Base-by-base conservation (phyloP, 805 yeast species). In the Candida odintsovae region DNA sequence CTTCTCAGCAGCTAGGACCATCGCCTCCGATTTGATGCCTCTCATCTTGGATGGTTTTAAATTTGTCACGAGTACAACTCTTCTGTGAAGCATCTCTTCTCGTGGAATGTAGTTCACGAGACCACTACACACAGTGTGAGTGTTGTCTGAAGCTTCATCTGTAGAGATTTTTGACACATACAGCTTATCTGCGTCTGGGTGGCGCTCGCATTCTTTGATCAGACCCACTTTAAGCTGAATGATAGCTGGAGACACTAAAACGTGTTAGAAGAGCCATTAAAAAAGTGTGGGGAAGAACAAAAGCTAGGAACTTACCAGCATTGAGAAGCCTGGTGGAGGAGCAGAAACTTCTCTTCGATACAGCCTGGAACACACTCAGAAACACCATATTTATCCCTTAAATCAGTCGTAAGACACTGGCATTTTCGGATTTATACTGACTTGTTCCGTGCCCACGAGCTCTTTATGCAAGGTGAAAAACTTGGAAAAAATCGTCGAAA, bases 41-140 rank as follows among this genome's bases (percentile, higher is more conserved):
- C 87, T 65, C 76, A 83, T 75, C 57, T 80, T 80, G 11, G 80
- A 70, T 3, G 81, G 75, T 53, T 81, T 82, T 60, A 83, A 61
- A 54, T 83, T 83, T 6, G 75, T 70, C 19, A 81, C 67, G 2
- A 83, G 66, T 0, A 81, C 80, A 3, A 82, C 83, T 21, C 65
- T 55, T 5, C 66, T 61, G 25, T 65, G 56, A 4, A 64, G 49
- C 54, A 83, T 55, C 21, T 68, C 52, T 0, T 68, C 71, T 6
- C 52, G 51, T 0, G 77, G 66, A 2, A 80, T 56, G 45, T 58
- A 65, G 7, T 69, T 68, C 21, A 76, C 82, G 8, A 83, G 63
- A 0, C 88, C 88, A 43, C 84, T 78, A 51, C 85, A 79, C 1
- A 82, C 80, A 44, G 77, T 76, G 45, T 47, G 42, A 1, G 16